Evolutionary conservation across 2,329 filamentous ascomycete genomes (phyloP).

Genomic region (Trichoderma hamatum): DNA sequence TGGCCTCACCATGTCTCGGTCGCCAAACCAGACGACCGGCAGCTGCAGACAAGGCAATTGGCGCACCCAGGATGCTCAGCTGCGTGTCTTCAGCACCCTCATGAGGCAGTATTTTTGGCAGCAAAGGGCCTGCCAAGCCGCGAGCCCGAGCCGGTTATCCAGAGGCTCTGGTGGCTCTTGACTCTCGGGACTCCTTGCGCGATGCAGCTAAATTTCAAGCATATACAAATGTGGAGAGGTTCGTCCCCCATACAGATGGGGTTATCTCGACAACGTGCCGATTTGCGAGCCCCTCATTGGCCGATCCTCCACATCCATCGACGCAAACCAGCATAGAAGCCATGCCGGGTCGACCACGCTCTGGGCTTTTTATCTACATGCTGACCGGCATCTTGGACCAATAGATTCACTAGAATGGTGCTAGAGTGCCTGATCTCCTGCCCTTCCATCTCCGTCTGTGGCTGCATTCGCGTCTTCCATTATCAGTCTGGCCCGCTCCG

Average conservation of each 20-base stretch:
- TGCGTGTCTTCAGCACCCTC: background rate
- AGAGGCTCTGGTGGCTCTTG: background rate
- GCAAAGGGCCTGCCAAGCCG: conserved; percentile 5
- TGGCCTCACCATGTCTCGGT: conserved; percentile 21
- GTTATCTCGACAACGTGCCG: conserved; percentile 23
- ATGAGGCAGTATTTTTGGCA: background rate
- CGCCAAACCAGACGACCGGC: conserved; percentile 11
- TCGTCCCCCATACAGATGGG: conserved; percentile 16
- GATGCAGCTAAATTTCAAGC: conserved; percentile 22
- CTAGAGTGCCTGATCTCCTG: conserved; percentile 8
- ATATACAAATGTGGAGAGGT: conserved; percentile 16
- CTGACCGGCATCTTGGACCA: conserved; percentile 19
- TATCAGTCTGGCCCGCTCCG: conserved; percentile 23
- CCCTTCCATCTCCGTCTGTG: conserved; percentile 25
- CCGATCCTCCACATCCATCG: conserved; percentile 13
- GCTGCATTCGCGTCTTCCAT: conserved; percentile 18
- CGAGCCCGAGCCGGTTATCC: conserved; percentile 4
- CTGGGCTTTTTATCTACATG: conserved; percentile 2
- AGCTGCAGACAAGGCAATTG: background rate
- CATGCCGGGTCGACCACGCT: conserved; percentile 9
- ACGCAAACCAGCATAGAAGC: background rate
- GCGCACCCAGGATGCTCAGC: conserved; percentile 5
- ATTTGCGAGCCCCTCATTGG: conserved; percentile 18
- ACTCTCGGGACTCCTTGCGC: background rate
- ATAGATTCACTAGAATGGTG: conserved; percentile 6